Percentiles rank a stretch among this genome's conserved stretches.
These are phyloP conservation scores for Chlamydomonas eustigma DNA, from an alignment of 139 green algal genomes.

Conservation along the genomic window DNA sequence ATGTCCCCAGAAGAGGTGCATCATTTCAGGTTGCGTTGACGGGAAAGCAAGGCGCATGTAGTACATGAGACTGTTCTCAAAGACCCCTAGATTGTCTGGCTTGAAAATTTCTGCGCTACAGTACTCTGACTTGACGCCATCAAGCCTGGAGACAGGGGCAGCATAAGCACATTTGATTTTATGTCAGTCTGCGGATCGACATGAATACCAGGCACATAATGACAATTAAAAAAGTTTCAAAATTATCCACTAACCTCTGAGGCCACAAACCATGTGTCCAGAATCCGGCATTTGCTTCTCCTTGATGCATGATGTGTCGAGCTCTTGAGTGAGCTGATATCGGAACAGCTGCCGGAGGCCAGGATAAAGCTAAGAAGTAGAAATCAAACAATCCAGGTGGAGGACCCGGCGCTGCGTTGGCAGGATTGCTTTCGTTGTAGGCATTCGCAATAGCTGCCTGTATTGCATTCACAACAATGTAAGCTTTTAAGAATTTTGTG, in stretches of 20 bases:
- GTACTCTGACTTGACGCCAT: neutral
- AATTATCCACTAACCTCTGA: neutral
- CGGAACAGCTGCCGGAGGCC: neutral
- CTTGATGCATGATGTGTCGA: neutral
- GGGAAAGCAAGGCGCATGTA: constrained; percentile 1
- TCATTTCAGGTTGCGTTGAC: constrained; percentile 5
- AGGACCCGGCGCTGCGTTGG: too few relatives aligned
- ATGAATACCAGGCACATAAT: too few relatives aligned
- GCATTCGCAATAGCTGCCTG: too few relatives aligned
- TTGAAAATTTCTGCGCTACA: neutral
- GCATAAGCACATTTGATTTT: too few relatives aligned
- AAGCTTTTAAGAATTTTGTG: too few relatives aligned
- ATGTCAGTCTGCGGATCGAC: too few relatives aligned
- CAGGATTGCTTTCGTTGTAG: too few relatives aligned
- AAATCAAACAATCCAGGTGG: neutral
- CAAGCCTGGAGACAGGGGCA: neutral
- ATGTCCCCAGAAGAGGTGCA: constrained; percentile 16
- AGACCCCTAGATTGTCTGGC: constrained; percentile 4
- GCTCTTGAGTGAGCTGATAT: neutral
- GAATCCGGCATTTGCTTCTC: neutral
- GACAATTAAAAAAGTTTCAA: too few relatives aligned
- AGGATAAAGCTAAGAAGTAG: neutral
- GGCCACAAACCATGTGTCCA: neutral
- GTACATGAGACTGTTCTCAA: neutral
- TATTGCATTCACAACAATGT: too few relatives aligned